A percentile compares a stretch with the other conserved stretches of the same genome.
Evolutionary conservation across 495 filamentous ascomycete genomes (phyloP).

Genomic region (Annulohypoxylon stygium): DNA sequence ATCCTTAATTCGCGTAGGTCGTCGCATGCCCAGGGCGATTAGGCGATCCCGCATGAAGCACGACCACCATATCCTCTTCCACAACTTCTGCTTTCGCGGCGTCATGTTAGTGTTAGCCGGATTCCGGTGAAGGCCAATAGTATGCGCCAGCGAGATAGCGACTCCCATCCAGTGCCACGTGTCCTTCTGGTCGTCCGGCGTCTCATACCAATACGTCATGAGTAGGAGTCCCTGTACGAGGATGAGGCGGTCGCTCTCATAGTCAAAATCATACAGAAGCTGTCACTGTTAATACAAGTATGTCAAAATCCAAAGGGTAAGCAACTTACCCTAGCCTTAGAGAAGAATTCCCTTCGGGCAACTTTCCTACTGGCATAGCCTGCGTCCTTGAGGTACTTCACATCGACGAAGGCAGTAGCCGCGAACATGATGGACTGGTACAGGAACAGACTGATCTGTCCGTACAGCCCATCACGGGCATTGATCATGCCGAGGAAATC

Average conservation of each 20-base stretch:
- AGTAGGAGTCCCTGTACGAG: constrained; percentile 86
- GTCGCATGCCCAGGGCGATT: constrained; percentile 89
- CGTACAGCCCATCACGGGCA: constrained; percentile 72
- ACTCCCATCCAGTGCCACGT: constrained; percentile 95
- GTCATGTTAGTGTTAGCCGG: constrained; percentile 80
- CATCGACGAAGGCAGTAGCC: constrained; percentile 81
- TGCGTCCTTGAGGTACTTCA: constrained; percentile 73
- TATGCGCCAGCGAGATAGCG: constrained; percentile 84
- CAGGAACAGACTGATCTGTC: constrained; percentile 78
- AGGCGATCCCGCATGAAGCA: constrained; percentile 91
- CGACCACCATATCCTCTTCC: constrained; percentile 96
- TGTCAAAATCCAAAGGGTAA: neutral
- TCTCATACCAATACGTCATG: constrained; percentile 94
- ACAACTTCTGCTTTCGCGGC: constrained; percentile 75
- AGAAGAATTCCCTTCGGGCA: constrained; percentile 83
- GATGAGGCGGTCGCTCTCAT: constrained; percentile 82
- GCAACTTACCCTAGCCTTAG: constrained; percentile 77
- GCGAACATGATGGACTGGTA: constrained; percentile 89
- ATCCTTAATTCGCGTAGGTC: constrained; percentile 88
- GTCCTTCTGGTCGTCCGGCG: constrained; percentile 89
- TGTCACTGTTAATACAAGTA: constrained; percentile 47
- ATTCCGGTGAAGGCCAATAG: constrained; percentile 85
- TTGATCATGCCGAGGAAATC: constrained; percentile 77
- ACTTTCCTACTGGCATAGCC: constrained; percentile 78
- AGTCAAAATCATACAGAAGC: constrained; percentile 85